Percentiles rank a stretch among this genome's conserved stretches.
Conservation (phyloP, 139 green algal genomes). For the Closterium sp. region DNA sequence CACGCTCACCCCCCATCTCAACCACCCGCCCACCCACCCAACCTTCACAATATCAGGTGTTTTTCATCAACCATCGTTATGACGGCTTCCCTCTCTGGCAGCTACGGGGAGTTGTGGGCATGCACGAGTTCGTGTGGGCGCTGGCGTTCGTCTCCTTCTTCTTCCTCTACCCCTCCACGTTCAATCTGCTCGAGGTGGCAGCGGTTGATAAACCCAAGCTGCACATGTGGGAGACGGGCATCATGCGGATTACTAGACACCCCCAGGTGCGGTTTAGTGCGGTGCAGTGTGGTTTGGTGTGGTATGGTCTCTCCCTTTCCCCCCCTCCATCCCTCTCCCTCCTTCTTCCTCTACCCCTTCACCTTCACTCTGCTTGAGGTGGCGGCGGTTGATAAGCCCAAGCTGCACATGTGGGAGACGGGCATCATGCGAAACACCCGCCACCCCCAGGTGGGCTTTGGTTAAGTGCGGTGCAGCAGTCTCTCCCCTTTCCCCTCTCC, state of each 20-base stretch:
- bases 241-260: conserved; percentile 88
- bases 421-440: conserved; percentile 90
- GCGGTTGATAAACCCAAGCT: conserved; percentile 90
- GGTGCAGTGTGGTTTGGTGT: too few relatives aligned
- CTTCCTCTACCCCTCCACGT: conserved; percentile 99
- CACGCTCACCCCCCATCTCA: too few relatives aligned
- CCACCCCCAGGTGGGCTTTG: conserved; percentile 73
- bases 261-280: conserved; percentile 58
- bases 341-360: conserved; percentile 76
- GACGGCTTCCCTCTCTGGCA: conserved; percentile 68
- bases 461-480: too few relatives aligned
- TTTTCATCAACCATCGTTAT: conserved; percentile 96
- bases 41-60: conserved; percentile 55
- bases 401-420: conserved; percentile 51
- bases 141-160: conserved; percentile 94
- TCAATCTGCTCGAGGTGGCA: conserved; percentile 96
- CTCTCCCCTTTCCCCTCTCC: conserved; percentile 58
- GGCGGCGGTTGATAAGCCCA: conserved; percentile 90
- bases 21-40: too few relatives aligned
- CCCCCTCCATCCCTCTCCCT: too few relatives aligned
- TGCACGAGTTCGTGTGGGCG: conserved; percentile 83
- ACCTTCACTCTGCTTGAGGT: conserved; percentile 98
- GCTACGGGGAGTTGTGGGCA: conserved; percentile 66
- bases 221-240: too few relatives aligned
- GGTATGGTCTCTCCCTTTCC: too few relatives aligned